Evolutionary conservation across 2,329 filamentous ascomycete genomes (phyloP), one percentile per base, ranked within the genome.

Genomic region (Graphiopsis chlorocephala): DNA sequence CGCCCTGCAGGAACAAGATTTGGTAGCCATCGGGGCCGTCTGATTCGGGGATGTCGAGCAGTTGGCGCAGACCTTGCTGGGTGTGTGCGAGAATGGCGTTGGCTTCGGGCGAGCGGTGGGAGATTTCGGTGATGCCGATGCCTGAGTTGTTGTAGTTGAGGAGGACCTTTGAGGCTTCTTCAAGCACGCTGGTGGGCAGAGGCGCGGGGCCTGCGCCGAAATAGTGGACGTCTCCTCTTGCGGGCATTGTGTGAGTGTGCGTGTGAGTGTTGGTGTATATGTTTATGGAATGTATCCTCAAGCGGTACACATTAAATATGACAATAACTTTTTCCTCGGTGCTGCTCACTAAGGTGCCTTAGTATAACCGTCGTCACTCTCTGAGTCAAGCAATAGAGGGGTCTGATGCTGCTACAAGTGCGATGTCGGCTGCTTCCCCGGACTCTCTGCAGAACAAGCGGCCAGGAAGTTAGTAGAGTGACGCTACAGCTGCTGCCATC

Each of bases 181-280:
- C 87, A 58, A 97, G 86, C 25, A 97, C 91, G 4, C 86, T 80
- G 14, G 91, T 96, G 26, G 93, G 93, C 20, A 98, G 84, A 33
- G 87, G 83, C n/a, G 94, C 93, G 57, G 94, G 94, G 68, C 94
- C 94, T 61, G 94, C 93, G 67, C 93, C 93, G 72, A 96, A 97
- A 80, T 96, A 95, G 69, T 88, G 85, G 76, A 95, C 86, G 68
- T 94, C 89, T 71, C 87, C 83, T 78, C 92, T 84, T 68, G 86
- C 81, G 72, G 90, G 88, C 91, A 94, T 92, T 20, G 35, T 70
- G 63, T 29, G 11, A 4, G 31, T 26, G 15, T 17, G 25, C 25
- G 26, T 50, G 25, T 50, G 23, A 4, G 6, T 28, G 47, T 45
- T 45, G 11, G 2, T 47, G 31, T 42, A 23, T 56, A 3, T 17